phyloP scores from a whole-genome alignment of 2,329 filamentous ascomycete species.

The Cercospora brassicicola region DNA sequence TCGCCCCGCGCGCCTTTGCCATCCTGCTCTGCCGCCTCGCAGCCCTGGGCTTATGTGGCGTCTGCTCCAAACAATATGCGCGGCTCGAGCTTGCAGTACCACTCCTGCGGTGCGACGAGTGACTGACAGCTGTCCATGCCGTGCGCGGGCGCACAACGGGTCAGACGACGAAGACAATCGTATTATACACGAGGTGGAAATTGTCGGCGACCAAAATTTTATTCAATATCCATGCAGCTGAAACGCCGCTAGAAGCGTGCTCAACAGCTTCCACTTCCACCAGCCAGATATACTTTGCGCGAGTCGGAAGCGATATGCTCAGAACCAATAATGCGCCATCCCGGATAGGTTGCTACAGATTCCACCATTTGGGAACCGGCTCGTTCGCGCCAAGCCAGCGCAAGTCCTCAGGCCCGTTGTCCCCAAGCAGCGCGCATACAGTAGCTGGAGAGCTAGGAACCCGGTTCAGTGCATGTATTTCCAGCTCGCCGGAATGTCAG shows the following conservation, averaged over 20 bases:
- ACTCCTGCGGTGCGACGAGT: background rate
- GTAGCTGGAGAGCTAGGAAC: background rate
- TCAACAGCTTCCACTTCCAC: background rate
- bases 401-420: background rate
- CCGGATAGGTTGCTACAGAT: background rate
- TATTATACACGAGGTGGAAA: background rate
- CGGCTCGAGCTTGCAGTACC: background rate
- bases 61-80: background rate
- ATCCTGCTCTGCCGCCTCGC: background rate
- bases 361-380: background rate
- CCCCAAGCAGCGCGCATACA: background rate
- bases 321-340: background rate
- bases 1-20: slow-evolving; percentile 1
- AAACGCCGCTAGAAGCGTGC: slow-evolving; percentile 8
- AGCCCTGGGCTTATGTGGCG: background rate
- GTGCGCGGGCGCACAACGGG: background rate
- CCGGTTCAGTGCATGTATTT: background rate
- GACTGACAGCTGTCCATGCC: slow-evolving; percentile 1
- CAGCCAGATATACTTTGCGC: slow-evolving; percentile 12
- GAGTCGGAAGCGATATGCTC: background rate
- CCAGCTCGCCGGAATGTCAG: background rate
- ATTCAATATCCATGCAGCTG: background rate
- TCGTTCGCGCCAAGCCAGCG: background rate
- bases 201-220: background rate
- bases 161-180: background rate